Conservation (phyloP, 2,329 filamentous ascomycete genomes). For the Coniochaeta prunicola region DNA sequence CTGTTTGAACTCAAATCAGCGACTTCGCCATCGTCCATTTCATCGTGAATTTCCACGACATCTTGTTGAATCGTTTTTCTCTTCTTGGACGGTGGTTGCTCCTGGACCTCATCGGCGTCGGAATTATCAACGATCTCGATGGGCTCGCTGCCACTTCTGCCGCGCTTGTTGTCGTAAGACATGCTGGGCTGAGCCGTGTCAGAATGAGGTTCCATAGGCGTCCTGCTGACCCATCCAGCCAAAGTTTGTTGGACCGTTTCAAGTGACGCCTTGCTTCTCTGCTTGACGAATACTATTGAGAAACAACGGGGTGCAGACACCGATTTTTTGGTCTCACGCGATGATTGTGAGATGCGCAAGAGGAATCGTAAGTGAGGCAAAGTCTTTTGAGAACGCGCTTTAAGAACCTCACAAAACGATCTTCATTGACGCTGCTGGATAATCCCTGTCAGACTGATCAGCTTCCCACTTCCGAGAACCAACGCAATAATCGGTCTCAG, state of each 20-base stretch:
- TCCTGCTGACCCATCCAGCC: neutral
- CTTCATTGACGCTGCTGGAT: too few relatives aligned
- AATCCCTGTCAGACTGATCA: too few relatives aligned
- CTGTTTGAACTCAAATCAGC: neutral
- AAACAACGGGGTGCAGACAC: neutral
- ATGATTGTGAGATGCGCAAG: neutral
- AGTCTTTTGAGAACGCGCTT: neutral
- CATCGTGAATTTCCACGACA: neutral
- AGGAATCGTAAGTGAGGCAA: neutral
- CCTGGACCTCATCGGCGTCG: neutral
- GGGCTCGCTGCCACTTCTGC: neutral
- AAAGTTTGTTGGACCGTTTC: neutral
- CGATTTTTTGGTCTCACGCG: neutral
- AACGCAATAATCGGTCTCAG: too few relatives aligned
- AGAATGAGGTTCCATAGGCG: neutral
- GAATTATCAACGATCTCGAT: neutral
- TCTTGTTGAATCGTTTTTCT: neutral
- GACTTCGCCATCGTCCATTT: neutral
- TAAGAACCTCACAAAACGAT: neutral
- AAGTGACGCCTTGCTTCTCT: neutral
- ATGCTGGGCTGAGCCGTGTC: neutral
- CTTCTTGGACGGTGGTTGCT: neutral
- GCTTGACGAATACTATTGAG: neutral
- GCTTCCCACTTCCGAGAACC: too few relatives aligned
- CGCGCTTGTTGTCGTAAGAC: neutral